These are phyloP conservation scores for Mycena capillaripes DNA, from an alignment of 768 basidiomycete genomes.

Conservation along the genomic window DNA sequence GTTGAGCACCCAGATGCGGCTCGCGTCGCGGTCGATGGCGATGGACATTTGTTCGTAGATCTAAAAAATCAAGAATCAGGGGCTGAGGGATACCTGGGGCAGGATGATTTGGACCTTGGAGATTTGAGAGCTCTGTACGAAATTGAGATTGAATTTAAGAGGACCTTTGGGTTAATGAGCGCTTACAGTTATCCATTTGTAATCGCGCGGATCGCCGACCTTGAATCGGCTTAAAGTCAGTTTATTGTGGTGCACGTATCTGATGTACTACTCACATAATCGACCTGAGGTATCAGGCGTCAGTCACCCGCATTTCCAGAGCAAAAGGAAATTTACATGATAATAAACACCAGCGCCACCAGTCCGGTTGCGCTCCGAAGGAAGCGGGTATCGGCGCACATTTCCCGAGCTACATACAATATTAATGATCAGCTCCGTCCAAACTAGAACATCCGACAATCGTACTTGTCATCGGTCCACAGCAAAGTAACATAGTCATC, in stretches of 20 bases:
- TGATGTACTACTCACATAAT: slow-evolving; percentile 53
- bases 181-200: slow-evolving; percentile 78
- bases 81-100: not conserved
- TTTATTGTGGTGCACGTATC: not conserved
- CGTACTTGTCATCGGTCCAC: slow-evolving; percentile 82
- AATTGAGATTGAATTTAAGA: slow-evolving; percentile 10
- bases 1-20: slow-evolving; percentile 78
- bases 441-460: not conserved
- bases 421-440: not conserved
- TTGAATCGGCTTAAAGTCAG: slow-evolving; percentile 37
- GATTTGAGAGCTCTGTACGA: slow-evolving; percentile 63
- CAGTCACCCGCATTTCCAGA: not conserved
- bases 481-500: slow-evolving; percentile 76
- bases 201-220: slow-evolving; percentile 76
- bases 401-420: slow-evolving; percentile 71
- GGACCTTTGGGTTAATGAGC: not conserved
- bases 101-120: slow-evolving; percentile 53
- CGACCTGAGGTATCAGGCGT: slow-evolving; percentile 49
- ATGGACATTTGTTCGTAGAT: slow-evolving; percentile 80
- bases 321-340: slow-evolving; percentile 55
- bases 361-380: slow-evolving; percentile 67
- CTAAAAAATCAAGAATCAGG: slow-evolving; percentile 42
- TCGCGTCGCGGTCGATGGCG: slow-evolving; percentile 70
- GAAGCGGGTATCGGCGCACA: slow-evolving; percentile 70
- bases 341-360: slow-evolving; percentile 83